Evolutionary conservation across 1,284 basidiomycete genomes (phyloP), one percentile per base, ranked within the genome.

Genomic region (Cryptococcus wingfieldii): DNA sequence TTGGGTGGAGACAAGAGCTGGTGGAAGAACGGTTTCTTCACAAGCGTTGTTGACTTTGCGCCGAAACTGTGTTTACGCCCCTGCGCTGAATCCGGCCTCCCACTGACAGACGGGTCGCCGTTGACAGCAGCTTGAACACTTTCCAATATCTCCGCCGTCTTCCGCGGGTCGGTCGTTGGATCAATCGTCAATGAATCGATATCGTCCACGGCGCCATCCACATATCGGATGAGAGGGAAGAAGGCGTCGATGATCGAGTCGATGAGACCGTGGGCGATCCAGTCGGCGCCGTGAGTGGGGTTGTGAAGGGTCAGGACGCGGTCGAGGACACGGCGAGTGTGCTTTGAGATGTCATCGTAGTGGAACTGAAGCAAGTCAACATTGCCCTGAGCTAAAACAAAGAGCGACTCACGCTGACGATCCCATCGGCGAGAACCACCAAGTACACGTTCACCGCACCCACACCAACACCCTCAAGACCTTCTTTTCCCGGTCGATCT

Each of bases 241-340:
- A 96, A 96, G 1, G 90, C 86, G 71, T 98, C 94, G 34, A 97
- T 91, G 50, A 97, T 86, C 1, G 92, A 95, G 70, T 97, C 94
- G 69, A 97, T 80, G 51, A 97, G 81, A 16, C 88, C 90, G 73
- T 98, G 92, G 0, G 91, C 90, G 62, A 98, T 91, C 92, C 92
- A 97, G 71, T 95, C 91, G 47, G 89, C 85, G 47, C 82, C 76
- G 54, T 82, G 82, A 59, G 85, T 78, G 60, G 86, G 64, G 61
- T 69, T n/a, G n/a, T 65, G 57, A 0, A 64, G 54, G n/a, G 65
- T 59, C 47, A 84, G 74, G 28, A 90, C 81, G 38, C 86, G 84
- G 63, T 85, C 85, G 38, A 87, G 82, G 2, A 97, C 88, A 18
- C 86, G 84, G 59, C 89, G 83, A 1, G 84, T 85, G 71, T 98